Percentiles rank a stretch among this genome's conserved stretches.
phyloP scores from a whole-genome alignment of 2,329 filamentous ascomycete species.

The Clonostachys solani region DNA sequence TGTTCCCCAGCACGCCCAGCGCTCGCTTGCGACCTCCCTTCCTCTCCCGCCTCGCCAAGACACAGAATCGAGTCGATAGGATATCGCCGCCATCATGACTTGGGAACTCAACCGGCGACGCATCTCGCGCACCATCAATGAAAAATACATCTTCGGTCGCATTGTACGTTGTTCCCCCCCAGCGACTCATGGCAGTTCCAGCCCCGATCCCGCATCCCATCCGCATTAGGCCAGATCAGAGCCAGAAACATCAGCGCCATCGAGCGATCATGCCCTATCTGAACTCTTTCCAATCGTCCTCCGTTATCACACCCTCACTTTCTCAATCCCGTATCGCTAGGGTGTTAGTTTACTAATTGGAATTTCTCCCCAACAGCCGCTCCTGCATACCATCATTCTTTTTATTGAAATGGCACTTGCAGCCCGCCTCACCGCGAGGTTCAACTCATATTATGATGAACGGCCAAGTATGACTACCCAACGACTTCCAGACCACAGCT shows the following conservation, averaged over 20 bases:
- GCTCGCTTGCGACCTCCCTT: background rate
- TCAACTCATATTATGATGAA: slow-evolving; percentile 91
- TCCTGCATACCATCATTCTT: slow-evolving; percentile 81
- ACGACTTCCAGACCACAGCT: background rate
- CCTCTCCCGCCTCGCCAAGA: no score
- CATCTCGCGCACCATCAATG: slow-evolving; percentile 57
- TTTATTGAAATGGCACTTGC: slow-evolving; percentile 85
- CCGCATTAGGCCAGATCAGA: no score
- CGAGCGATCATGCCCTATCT: background rate
- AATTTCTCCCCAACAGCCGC: slow-evolving; percentile 54
- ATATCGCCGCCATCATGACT: slow-evolving; percentile 33
- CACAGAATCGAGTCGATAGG: no score
- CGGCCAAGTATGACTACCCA: slow-evolving; percentile 62
- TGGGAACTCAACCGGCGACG: slow-evolving; percentile 57
- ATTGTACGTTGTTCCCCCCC: slow-evolving; percentile 53
- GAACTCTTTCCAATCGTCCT: slow-evolving; percentile 1
- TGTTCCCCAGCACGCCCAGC: background rate
- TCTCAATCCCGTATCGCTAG: slow-evolving; percentile 7
- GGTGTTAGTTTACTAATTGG: slow-evolving; percentile 9
- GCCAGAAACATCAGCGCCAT: no score
- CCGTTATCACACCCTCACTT: slow-evolving; percentile 6
- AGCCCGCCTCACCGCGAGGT: slow-evolving; percentile 76
- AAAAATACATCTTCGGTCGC: slow-evolving; percentile 67
- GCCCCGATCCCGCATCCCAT: no score
- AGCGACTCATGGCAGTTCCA: background rate